phyloP scores from a whole-genome alignment of 2,329 filamentous ascomycete genomes.

The Talaromyces sp. region DNA sequence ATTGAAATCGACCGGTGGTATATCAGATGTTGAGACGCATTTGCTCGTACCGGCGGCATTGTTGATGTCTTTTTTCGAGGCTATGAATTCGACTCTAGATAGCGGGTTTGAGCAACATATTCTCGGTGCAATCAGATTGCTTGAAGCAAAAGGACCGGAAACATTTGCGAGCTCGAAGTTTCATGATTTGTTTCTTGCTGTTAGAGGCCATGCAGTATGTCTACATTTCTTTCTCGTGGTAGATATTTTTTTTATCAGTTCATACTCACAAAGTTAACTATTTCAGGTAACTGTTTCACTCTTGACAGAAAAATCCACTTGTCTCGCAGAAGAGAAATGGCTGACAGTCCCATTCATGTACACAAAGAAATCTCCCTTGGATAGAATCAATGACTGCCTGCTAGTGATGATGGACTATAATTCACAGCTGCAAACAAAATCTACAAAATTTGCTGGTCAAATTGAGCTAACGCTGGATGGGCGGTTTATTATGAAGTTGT shows the following conservation, averaged over 20 bases:
- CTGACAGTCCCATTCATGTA: background rate
- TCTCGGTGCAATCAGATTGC: conserved; percentile 1
- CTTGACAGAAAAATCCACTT: conserved; percentile 3
- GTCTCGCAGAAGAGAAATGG: conserved; percentile 4
- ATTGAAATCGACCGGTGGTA: background rate
- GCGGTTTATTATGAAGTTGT: background rate
- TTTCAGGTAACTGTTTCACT: conserved; percentile 6
- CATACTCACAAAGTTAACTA: background rate
- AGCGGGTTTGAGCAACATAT: conserved; percentile 8
- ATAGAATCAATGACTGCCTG: conserved; percentile 4
- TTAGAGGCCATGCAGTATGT: conserved; percentile 5
- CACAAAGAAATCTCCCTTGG: background rate
- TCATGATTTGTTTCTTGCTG: conserved; percentile 5
- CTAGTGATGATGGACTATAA: conserved; percentile 2
- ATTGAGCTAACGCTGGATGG: background rate
- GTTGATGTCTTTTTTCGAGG: conserved; percentile 8
- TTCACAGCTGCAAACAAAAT: background rate
- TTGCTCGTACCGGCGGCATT: conserved; percentile 5
- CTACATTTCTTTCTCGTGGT: background rate
- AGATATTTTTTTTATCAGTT: background rate
- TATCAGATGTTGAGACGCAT: background rate
- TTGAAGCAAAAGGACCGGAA: conserved; percentile 5
- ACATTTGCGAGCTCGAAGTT: conserved; percentile 1
- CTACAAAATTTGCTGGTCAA: background rate
- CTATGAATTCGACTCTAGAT: background rate